Conservation (phyloP, 805 yeast species). For the Wickerhamiella sorbophila region DNA sequence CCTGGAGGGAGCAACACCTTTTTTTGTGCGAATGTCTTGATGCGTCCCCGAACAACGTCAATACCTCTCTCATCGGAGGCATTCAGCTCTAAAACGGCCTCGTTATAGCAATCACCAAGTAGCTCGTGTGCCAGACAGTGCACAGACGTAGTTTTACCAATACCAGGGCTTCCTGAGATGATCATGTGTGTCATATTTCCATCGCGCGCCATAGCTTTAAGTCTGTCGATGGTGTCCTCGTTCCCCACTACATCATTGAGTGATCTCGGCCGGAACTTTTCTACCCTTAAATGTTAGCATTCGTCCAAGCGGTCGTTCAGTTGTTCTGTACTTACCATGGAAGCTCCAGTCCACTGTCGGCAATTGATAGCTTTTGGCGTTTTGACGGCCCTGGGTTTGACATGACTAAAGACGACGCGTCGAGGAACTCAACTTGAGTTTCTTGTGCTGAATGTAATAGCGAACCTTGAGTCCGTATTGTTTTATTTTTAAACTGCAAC, state of each 20-base stretch:
- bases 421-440: no score
- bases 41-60: conserved; percentile 85
- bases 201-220: conserved; percentile 71
- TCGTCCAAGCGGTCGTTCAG: no score
- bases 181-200: conserved; percentile 97
- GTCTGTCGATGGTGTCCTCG: conserved; percentile 71
- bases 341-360: conserved; percentile 3
- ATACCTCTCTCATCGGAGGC: conserved; percentile 98
- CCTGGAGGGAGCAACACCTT: conserved; percentile 79
- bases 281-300: conserved; percentile 50
- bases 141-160: conserved; percentile 91
- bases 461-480: no score
- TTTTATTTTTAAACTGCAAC: no score
- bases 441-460: no score
- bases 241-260: conserved; percentile 87
- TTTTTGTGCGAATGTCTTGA: conserved; percentile 92
- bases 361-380: neutral
- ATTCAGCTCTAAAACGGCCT: conserved; percentile 83
- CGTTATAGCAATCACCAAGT: conserved; percentile 55
- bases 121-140: conserved; percentile 79
- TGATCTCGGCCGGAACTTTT: conserved; percentile 74
- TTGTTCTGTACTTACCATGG: conserved; percentile 4
- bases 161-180: conserved; percentile 88
- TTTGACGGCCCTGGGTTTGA: conserved; percentile 5
- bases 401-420: conserved; percentile 1